Evolutionary conservation across 768 basidiomycete species (phyloP), one percentile per base, ranked within the genome.

Genomic region (Daedalea quercina): DNA sequence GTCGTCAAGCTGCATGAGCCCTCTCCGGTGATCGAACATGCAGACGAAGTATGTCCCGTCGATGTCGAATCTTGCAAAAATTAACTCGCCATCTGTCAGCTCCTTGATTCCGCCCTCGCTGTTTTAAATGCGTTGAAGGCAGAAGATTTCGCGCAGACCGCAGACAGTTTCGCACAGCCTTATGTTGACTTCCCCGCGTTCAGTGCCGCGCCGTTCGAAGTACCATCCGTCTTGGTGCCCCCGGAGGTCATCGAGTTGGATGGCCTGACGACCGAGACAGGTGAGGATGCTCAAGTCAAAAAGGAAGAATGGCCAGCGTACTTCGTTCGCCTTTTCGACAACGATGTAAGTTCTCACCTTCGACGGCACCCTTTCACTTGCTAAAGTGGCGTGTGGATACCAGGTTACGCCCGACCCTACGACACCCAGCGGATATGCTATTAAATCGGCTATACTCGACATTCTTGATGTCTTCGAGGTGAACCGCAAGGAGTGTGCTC

Each of bases 401-500:
- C 59, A 94, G 92, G 71, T 90, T 20, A 86, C 89, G 1, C 90
- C 90, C 1, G 79, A 90, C 53, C 81, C 85, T 3, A 76, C 76
- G 45, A 87, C 82, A 2, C 80, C 87, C 0, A 70, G 80, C 9
- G 94, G 94, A 3, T 95, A 93, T 68, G 74, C 85, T 24, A 76
- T 96, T 4, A 87, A 87, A 23, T 78, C 84, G 11, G 75, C 82
- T 22, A 67, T 96, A 9, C 69, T 81, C 7, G 94, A 97, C 63
- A 78, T 85, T 19, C 69, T 96, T 40, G 82, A 91, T 53, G 87
- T 97, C 15, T 98, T 90, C 62, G 95, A 98, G 67, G 81, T 96
- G 47, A 98, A 99, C 67, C 82, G 96, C 51, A 96, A 95, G 67
- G 96, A 99, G 62, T 89, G 87, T 58, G 94, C 96, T 1, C 76